These are phyloP conservation scores for Podaxis mareebaensis DNA, from an alignment of 768 basidiomycete species.

Conservation along the genomic window DNA sequence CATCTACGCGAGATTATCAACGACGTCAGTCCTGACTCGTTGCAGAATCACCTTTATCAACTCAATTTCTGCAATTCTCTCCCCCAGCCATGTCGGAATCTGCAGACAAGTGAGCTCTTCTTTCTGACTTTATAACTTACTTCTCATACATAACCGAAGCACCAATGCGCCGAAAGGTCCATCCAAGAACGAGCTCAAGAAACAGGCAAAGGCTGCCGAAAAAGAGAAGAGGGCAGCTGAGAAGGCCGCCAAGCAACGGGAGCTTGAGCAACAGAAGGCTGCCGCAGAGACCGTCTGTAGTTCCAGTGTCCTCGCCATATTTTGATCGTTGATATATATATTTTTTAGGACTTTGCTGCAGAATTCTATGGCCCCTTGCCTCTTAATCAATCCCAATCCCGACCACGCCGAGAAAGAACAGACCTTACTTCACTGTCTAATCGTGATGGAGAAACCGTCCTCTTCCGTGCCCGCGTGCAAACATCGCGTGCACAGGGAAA, in stretches of 20 bases:
- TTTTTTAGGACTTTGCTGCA: slow-evolving; percentile 66
- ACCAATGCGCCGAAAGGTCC: slow-evolving; percentile 44
- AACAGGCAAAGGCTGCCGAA: slow-evolving; percentile 86
- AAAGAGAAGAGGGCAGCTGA: slow-evolving; percentile 90
- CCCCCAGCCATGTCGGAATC: slow-evolving; percentile 19
- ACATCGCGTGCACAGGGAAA: slow-evolving; percentile 90
- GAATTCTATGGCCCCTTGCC: slow-evolving; percentile 87
- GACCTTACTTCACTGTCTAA: slow-evolving; percentile 66
- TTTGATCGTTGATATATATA: slow-evolving; percentile 13
- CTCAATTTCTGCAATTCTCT: not conserved
- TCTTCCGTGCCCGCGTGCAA: slow-evolving; percentile 89
- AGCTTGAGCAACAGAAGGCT: slow-evolving; percentile 66
- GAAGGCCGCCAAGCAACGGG: slow-evolving; percentile 77
- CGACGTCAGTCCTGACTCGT: slow-evolving; percentile 4
- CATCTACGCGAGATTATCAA: slow-evolving; percentile 18
- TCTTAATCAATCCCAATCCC: slow-evolving; percentile 87
- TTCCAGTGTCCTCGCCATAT: slow-evolving; percentile 5
- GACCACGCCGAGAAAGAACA: slow-evolving; percentile 58
- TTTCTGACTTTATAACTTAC: not conserved
- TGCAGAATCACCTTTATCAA: not conserved
- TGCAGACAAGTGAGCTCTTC: slow-evolving; percentile 25
- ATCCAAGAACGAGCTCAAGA: slow-evolving; percentile 89
- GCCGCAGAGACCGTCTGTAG: slow-evolving; percentile 61
- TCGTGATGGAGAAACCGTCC: slow-evolving; percentile 71
- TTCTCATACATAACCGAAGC: slow-evolving; percentile 18